Percentiles rank a stretch among this genome's conserved stretches.
Evolutionary conservation across 352 stramenopile genomes (phyloP).

Genomic region (Thalassiosira mediterranea): DNA sequence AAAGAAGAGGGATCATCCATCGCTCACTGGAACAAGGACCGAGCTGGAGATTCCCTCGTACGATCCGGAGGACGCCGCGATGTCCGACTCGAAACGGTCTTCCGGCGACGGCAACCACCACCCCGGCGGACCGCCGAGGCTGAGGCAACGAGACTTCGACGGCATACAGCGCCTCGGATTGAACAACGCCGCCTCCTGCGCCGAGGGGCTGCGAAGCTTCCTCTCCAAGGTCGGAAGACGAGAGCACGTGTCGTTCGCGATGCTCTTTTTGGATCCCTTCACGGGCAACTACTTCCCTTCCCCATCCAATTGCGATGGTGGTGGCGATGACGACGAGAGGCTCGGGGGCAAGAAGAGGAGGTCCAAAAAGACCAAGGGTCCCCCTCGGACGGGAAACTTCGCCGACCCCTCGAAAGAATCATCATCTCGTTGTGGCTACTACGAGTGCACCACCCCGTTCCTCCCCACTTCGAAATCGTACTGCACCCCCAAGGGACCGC

Average conservation of each 20-base stretch:
- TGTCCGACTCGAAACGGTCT: too few species aligned
- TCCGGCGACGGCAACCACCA: too few species aligned
- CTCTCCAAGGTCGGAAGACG: slow-evolving; percentile 25
- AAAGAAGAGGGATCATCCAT: too few species aligned
- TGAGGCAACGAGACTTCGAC: slow-evolving; percentile 29
- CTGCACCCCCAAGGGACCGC: slow-evolving; percentile 55
- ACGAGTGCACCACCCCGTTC: slow-evolving; percentile 51
- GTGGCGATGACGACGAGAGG: slow-evolving; percentile 4
- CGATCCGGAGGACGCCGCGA: neutral
- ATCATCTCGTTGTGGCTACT: neutral
- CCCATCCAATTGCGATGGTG: neutral
- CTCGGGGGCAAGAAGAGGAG: slow-evolving; percentile 18
- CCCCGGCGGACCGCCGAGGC: too few species aligned
- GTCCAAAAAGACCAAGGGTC: slow-evolving; percentile 5
- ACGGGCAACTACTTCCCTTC: slow-evolving; percentile 28
- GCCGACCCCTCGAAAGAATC: slow-evolving; percentile 10
- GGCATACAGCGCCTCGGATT: slow-evolving; percentile 43
- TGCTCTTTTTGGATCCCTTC: slow-evolving; percentile 53
- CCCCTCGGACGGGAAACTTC: too few species aligned
- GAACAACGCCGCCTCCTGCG: slow-evolving; percentile 42
- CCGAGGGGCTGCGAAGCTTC: slow-evolving; percentile 39
- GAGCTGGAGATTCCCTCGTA: slow-evolving; percentile 28
- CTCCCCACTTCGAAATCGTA: slow-evolving; percentile 53
- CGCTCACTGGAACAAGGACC: too few species aligned
- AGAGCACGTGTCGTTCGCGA: slow-evolving; percentile 45